Evolutionary conservation across 108 stramenopile species (phyloP).

Genomic region (Cyclotella baltica): DNA sequence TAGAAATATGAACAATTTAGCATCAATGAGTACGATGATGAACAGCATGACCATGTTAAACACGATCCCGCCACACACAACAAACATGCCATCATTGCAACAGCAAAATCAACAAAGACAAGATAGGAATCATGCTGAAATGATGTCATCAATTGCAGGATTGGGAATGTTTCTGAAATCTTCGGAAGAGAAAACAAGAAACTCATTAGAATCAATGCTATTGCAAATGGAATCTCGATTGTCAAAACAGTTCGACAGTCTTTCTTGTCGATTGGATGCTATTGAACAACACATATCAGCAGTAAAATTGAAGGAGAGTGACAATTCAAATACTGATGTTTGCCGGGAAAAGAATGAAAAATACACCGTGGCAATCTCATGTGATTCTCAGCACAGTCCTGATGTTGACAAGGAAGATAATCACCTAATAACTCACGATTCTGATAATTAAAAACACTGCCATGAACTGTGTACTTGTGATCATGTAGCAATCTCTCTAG

Average conservation of each 20-base stretch:
- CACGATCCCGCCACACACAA: slow-evolving; percentile 6
- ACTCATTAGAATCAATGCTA: slow-evolving; percentile 26
- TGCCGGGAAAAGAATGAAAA: no score
- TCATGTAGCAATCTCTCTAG: no score
- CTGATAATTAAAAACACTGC: no score
- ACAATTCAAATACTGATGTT: neutral
- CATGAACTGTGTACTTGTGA: no score
- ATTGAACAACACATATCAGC: slow-evolving; percentile 31
- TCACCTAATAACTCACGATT: no score
- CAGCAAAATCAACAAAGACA: slow-evolving; percentile 17
- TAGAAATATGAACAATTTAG: neutral
- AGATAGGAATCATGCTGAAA: slow-evolving; percentile 39
- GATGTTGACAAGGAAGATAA: no score
- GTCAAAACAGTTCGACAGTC: slow-evolving; percentile 18
- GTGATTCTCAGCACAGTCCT: no score
- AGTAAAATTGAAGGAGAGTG: neutral
- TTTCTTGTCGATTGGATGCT: slow-evolving; percentile 28
- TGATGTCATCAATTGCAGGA: slow-evolving; percentile 45
- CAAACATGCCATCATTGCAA: slow-evolving; percentile 2
- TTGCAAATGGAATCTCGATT: slow-evolving; percentile 40
- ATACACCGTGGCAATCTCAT: no score
- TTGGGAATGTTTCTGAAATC: slow-evolving; percentile 49
- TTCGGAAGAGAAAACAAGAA: slow-evolving; percentile 40
- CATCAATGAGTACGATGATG: neutral
- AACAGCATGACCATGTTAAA: neutral